Conservation (phyloP, 2,329 filamentous ascomycete genomes). For the Cladosporium sphaerospermum region DNA sequence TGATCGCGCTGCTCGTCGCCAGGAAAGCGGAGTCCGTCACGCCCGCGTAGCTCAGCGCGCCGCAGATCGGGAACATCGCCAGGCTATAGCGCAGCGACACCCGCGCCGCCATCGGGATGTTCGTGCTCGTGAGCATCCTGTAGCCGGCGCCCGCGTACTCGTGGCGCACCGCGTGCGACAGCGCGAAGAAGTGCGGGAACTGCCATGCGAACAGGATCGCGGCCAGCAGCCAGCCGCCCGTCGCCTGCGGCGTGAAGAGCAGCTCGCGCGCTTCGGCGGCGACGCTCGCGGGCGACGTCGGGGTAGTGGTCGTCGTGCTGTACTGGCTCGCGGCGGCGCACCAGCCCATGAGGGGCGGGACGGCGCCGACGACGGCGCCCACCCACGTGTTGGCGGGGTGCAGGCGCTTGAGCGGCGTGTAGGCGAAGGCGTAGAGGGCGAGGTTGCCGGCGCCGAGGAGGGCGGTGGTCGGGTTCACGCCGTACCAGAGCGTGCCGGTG, state of each 20-base stretch:
- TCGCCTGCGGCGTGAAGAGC: slow-evolving; percentile 31
- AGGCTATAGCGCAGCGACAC: slow-evolving; percentile 85
- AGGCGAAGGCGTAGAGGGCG: slow-evolving; percentile 79
- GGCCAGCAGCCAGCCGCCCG: slow-evolving; percentile 83
- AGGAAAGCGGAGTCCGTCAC: slow-evolving; percentile 85
- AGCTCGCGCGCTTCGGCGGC: slow-evolving; percentile 28
- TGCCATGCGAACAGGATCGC: slow-evolving; percentile 89
- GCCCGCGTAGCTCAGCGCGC: slow-evolving; percentile 68
- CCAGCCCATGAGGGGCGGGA: slow-evolving; percentile 97
- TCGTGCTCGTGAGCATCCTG: slow-evolving; percentile 75
- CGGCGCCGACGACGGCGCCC: slow-evolving; percentile 84
- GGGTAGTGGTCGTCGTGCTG: slow-evolving; percentile 41
- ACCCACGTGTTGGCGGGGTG: slow-evolving; percentile 90
- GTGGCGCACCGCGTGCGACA: slow-evolving; percentile 80
- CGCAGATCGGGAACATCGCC: slow-evolving; percentile 78
- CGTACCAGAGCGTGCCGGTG: slow-evolving; percentile 69
- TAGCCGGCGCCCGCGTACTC: slow-evolving; percentile 73
- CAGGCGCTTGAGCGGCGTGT: slow-evolving; percentile 86
- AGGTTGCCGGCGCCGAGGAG: slow-evolving; percentile 82
- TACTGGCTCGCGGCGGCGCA: slow-evolving; percentile 86
- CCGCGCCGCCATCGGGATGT: slow-evolving; percentile 75
- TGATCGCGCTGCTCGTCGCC: slow-evolving; percentile 71
- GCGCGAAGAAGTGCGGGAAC: slow-evolving; percentile 94
- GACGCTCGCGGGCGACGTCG: slow-evolving; percentile 16
- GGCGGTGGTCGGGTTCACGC: slow-evolving; percentile 90